Evolutionary conservation across 331 rosid species (phyloP), one percentile per base, ranked within the genome.

Genomic region (Malus hybrid): DNA sequence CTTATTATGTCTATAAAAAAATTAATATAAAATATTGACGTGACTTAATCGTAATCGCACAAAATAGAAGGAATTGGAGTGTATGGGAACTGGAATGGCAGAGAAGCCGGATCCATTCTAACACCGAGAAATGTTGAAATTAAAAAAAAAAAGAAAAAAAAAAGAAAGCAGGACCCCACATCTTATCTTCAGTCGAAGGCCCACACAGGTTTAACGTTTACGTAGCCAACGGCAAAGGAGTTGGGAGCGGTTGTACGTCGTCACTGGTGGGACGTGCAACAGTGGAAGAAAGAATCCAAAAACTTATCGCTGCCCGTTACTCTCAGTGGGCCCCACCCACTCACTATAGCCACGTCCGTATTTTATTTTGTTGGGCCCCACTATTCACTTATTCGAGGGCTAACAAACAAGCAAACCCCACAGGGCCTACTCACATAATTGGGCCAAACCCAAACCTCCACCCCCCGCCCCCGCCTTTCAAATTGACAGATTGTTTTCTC

Each of bases 161-260:
- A 44, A 44, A 11, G 0, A 44, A 44, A 44, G 15, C 15, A 4
- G 15, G 50, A 11, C 50, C 50, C 50, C 14, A 44, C 50, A 44
- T 44, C 15, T 44, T 44, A 12, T 44, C 15, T 44, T 11, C 15
- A 12, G 2, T 44, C 50, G 6, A 1, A 44, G 50, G 50, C 50
- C 50, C 50, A 3, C 50, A 12, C 15, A 3, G 15, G 5, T 44
- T 42, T 42, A 42, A 10, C 48, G 48, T 42, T 12, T 29, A 32
- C 14, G 52, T 7, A 48, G 8, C 36, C 22, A 54, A 64, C 34
- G 54, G 64, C 48, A 15, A 57, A 10, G 46, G 22, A 0, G 10
- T 5, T 60, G 18, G 27, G 57, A 39, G 22, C 33, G 27, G 73
- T 19, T 76, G 80, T 7, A 76, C 80, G 64, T 60, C 65, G 33